Evolutionary conservation across 2,329 filamentous ascomycete species (phyloP).

Genomic region (Penicillium freii): DNA sequence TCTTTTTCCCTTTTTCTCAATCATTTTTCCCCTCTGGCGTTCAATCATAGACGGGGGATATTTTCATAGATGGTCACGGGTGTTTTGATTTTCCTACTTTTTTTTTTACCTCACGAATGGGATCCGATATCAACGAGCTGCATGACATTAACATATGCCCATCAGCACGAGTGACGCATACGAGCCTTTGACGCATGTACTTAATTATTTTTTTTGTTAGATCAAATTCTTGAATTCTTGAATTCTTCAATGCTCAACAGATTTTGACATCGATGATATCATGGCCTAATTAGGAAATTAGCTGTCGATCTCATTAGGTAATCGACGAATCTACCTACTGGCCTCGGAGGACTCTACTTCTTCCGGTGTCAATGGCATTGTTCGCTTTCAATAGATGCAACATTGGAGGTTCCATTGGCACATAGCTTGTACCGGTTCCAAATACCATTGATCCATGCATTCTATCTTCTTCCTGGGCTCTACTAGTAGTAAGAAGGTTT

Average conservation of each 20-base stretch:
- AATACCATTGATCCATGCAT: neutral
- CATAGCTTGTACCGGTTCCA: neutral
- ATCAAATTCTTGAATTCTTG: neutral
- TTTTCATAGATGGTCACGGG: conserved; percentile 3
- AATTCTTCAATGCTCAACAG: neutral
- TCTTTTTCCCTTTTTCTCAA: conserved; percentile 14
- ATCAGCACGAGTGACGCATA: conserved; percentile 16
- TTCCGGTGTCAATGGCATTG: conserved; percentile 5
- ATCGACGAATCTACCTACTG: neutral
- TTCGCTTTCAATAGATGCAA: neutral
- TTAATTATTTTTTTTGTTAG: conserved; percentile 2
- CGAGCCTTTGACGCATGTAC: conserved; percentile 1
- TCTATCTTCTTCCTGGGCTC: neutral
- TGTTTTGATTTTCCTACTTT: neutral
- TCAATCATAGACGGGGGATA: conserved; percentile 16
- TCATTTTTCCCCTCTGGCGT: conserved; percentile 15
- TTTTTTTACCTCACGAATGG: conserved; percentile 3
- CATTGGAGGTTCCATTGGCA: neutral
- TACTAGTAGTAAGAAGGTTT: neutral
- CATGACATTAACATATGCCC: conserved; percentile 4
- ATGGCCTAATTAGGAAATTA: neutral
- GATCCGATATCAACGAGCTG: conserved; percentile 1
- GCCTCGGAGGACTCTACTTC: neutral
- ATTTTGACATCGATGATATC: conserved; percentile 1
- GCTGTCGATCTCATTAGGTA: conserved; percentile 1